These are phyloP conservation scores for Phellopilus nigrolimitatus DNA, from an alignment of 1,284 basidiomycete genomes.

Conservation along the genomic window DNA sequence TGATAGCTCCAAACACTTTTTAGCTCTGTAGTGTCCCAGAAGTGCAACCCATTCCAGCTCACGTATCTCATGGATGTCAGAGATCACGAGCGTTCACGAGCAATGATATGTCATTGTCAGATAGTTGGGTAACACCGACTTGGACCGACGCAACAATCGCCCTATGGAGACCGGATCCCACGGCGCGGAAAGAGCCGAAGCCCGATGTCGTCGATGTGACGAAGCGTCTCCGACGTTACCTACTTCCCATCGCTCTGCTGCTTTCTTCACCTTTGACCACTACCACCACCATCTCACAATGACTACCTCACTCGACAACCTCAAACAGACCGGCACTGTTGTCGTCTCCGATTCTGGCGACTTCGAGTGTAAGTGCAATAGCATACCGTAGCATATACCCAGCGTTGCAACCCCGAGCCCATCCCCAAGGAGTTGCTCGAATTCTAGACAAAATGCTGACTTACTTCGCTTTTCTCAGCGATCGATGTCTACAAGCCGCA, in stretches of 20 bases:
- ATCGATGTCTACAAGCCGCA: conserved; percentile 94
- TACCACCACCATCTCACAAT: conserved; percentile 41
- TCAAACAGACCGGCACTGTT: conserved; percentile 88
- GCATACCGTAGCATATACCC: conserved; percentile 6
- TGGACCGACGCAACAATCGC: no score
- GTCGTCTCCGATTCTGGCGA: conserved; percentile 94
- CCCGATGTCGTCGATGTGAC: no score
- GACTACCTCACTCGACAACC: conserved; percentile 83
- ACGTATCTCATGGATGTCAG: no score
- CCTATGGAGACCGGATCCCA: no score
- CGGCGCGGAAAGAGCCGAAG: no score
- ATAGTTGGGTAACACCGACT: no score
- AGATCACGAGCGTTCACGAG: no score
- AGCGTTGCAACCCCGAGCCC: not conserved
- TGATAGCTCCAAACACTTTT: no score
- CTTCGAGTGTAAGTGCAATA: conserved; percentile 61
- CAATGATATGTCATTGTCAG: no score
- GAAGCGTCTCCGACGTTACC: not conserved
- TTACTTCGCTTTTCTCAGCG: conserved; percentile 39
- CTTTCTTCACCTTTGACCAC: not conserved
- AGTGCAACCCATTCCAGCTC: no score
- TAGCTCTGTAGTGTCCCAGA: no score
- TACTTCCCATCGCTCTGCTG: not conserved
- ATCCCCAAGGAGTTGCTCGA: not conserved
- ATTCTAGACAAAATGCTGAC: conserved; percentile 15